phyloP scores from a whole-genome alignment of 2,329 filamentous ascomycete genomes.

The Penicillium sp. region DNA sequence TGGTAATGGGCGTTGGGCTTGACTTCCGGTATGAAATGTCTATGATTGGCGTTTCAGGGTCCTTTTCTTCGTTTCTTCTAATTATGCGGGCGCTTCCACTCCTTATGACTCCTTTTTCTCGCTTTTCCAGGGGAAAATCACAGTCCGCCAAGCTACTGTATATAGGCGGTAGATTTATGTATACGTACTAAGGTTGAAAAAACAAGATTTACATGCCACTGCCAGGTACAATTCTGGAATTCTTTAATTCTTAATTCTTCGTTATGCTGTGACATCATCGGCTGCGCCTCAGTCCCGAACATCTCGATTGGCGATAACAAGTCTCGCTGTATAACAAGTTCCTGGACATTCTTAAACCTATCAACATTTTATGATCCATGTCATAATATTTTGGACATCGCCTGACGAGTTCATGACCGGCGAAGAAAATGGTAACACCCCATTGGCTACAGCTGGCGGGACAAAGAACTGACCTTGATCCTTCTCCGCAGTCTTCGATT shows the following conservation, averaged over 20 bases:
- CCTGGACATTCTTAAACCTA: neutral
- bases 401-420: conserved; percentile 1
- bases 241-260: neutral
- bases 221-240: neutral
- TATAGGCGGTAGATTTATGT: neutral
- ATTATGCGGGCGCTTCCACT: neutral
- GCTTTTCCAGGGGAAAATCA: neutral
- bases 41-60: neutral
- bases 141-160: neutral
- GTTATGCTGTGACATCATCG: conserved; percentile 14
- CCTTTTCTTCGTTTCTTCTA: neutral
- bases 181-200: neutral
- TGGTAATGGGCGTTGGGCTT: neutral
- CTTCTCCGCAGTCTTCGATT: conserved; percentile 60
- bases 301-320: neutral
- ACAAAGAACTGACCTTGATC: neutral
- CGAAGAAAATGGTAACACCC: conserved; percentile 2
- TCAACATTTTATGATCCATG: neutral
- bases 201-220: neutral
- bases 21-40: neutral
- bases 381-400: neutral
- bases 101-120: conserved; percentile 6
- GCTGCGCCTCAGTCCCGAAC: conserved; percentile 13
- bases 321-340: neutral
- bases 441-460: neutral